A percentile compares a stretch with the other conserved stretches of the same genome.
Evolutionary conservation across 2,329 filamentous ascomycete species (phyloP).

Genomic region (Fonsecaea monophora): DNA sequence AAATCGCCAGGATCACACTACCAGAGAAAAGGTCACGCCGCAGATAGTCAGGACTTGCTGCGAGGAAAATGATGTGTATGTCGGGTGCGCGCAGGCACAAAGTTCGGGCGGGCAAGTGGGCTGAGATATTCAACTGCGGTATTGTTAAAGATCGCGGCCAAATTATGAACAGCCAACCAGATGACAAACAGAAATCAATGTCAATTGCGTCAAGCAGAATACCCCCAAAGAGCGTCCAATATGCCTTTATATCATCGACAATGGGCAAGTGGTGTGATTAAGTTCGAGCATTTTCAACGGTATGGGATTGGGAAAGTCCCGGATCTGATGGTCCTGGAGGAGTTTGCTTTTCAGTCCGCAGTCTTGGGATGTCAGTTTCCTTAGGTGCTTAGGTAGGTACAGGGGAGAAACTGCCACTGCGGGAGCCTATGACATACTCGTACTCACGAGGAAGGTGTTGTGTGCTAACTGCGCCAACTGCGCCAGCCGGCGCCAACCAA

Average conservation of each 20-base stretch:
- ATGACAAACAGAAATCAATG: not conserved
- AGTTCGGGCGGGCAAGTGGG: not conserved
- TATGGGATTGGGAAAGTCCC: slow-evolving; percentile 1
- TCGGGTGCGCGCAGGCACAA: not conserved
- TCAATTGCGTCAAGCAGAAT: not conserved
- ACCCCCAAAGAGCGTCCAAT: not conserved
- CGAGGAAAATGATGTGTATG: not conserved
- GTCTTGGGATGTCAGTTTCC: not conserved
- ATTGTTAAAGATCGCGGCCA: not conserved
- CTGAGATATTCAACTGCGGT: not conserved
- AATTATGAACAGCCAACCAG: not conserved
- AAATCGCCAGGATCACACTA: not conserved
- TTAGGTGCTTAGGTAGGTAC: not conserved
- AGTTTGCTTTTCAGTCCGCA: slow-evolving; percentile 8
- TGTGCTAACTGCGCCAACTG: not conserved
- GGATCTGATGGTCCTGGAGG: slow-evolving; percentile 3
- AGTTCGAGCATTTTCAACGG: slow-evolving; percentile 2
- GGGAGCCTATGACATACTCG: slow-evolving; percentile 10
- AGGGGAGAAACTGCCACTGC: not conserved
- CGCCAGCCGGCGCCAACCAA: not conserved
- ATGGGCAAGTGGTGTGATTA: slow-evolving; percentile 4
- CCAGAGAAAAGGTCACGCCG: not conserved
- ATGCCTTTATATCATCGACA: not conserved
- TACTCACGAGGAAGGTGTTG: not conserved
- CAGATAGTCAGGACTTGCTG: not conserved